Percentiles rank a stretch among this genome's conserved stretches.
Conservation (phyloP, 306 rosid genomes). For the Arachis stenosperma region DNA sequence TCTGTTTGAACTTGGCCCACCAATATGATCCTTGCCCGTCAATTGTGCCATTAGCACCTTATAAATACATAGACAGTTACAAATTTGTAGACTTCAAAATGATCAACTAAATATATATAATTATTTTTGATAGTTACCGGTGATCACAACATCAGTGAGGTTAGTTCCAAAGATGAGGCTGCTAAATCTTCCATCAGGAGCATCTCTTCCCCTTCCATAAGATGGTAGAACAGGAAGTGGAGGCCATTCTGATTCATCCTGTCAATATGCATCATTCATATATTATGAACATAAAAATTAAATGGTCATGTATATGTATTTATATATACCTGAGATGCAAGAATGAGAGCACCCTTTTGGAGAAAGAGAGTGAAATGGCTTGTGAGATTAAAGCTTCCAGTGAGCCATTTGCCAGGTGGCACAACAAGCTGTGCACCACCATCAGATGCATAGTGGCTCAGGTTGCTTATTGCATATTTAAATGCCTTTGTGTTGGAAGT, state of each 20-base stretch:
- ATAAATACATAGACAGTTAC: too few relatives aligned
- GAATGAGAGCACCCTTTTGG: conserved; percentile 58
- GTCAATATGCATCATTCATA: not conserved
- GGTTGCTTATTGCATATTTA: conserved; percentile 48
- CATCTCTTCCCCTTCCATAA: conserved; percentile 67
- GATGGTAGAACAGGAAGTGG: conserved; percentile 49
- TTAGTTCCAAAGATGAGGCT: conserved; percentile 70
- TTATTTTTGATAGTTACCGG: conserved; percentile 45
- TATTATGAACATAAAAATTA: too few relatives aligned
- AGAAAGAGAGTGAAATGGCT: conserved; percentile 76
- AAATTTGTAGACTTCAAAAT: not conserved
- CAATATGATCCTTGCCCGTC: conserved; percentile 83
- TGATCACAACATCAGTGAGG: conserved; percentile 70
- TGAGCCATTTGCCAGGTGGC: conserved; percentile 72
- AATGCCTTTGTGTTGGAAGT: conserved; percentile 67
- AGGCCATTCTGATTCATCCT: conserved; percentile 69
- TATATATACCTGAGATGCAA: conserved; percentile 57
- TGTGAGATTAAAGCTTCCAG: conserved; percentile 74
- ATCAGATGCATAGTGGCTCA: conserved; percentile 44
- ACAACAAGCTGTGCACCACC: conserved; percentile 68
- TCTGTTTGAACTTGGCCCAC: conserved; percentile 60
- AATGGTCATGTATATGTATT: too few relatives aligned
- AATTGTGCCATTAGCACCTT: conserved; percentile 86
- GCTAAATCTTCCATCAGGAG: conserved; percentile 51
- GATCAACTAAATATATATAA: not conserved